These are phyloP conservation scores for Gracilaria domingensis DNA, from an alignment of 23 red algal species.

Conservation along the genomic window DNA sequence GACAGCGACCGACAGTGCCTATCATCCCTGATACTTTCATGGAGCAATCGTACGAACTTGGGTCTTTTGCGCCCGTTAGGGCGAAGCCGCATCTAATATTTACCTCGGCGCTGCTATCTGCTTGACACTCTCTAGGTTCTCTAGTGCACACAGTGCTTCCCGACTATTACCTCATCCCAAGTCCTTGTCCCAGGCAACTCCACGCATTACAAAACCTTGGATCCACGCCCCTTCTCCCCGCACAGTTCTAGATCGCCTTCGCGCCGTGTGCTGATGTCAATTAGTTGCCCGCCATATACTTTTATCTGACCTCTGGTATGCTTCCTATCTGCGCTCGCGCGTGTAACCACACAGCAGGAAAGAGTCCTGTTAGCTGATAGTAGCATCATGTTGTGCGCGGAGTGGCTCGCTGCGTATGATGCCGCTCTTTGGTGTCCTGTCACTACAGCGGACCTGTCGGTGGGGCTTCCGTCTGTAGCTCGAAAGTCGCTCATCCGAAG, in stretches of 20 bases:
- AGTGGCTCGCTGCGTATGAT: constrained; percentile 67
- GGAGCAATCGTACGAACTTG: constrained; percentile 5
- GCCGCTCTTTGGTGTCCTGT: background rate
- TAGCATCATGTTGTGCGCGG: constrained; percentile 80
- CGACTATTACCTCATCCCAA: background rate
- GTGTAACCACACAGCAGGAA: constrained; percentile 53
- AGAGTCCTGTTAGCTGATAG: constrained; percentile 78
- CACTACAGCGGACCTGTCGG: constrained; percentile 86
- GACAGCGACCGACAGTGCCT: too few relatives aligned
- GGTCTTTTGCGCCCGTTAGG: constrained; percentile 41
- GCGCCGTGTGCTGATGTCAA: constrained; percentile 68
- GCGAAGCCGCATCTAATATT: constrained; percentile 40
- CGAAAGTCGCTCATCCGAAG: constrained; percentile 69
- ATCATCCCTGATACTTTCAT: too few relatives aligned
- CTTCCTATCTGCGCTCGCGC: constrained; percentile 83
- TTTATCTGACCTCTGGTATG: too few relatives aligned
- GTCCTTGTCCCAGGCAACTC: constrained; percentile 5
- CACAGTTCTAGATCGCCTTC: constrained; percentile 52
- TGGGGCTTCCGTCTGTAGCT: constrained; percentile 69
- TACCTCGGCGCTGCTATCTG: constrained; percentile 54
- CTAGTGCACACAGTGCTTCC: constrained; percentile 49
- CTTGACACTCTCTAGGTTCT: constrained; percentile 42
- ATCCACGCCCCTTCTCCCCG: constrained; percentile 61
- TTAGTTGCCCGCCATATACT: constrained; percentile 71
- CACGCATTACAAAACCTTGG: constrained; percentile 30